Percentiles rank a stretch among this genome's conserved stretches.
Evolutionary conservation across 2,329 filamentous ascomycete species (phyloP).

Genomic region (Colletotrichum neosansevieriae): DNA sequence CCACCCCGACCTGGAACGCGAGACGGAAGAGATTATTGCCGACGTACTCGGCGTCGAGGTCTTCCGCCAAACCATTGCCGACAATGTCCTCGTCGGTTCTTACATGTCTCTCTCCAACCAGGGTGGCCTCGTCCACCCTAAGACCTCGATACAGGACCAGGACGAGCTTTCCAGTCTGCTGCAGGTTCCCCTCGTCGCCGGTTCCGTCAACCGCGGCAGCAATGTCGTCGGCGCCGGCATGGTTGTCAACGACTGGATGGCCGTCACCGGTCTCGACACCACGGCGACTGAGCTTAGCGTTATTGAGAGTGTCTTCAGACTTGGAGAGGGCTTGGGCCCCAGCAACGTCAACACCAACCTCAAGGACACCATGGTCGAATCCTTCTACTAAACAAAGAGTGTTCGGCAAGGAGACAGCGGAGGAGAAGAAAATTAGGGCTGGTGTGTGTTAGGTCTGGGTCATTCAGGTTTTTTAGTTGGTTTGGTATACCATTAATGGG

Average conservation of each 20-base stretch:
- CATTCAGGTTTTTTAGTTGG: conserved; percentile 35
- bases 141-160: conserved; percentile 97
- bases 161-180: conserved; percentile 94
- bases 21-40: conserved; percentile 98
- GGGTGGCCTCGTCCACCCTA: conserved; percentile 96
- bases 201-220: conserved; percentile 91
- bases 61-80: conserved; percentile 93
- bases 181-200: conserved; percentile 95
- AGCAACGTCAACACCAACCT: conserved; percentile 84
- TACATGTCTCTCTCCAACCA: conserved; percentile 98
- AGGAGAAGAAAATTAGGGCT: not conserved
- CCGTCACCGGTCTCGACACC: conserved; percentile 90
- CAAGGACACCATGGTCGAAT: conserved; percentile 99
- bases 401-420: not conserved
- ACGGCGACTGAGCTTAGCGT: conserved; percentile 96
- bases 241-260: conserved; percentile 97
- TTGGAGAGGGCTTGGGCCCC: conserved; percentile 87
- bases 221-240: conserved; percentile 96
- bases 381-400: conserved; percentile 82
- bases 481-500: conserved; percentile 40
- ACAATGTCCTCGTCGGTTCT: conserved; percentile 94
- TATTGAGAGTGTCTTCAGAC: conserved; percentile 93
- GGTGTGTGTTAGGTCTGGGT: conserved; percentile 20
- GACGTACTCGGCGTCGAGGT: conserved; percentile 92
- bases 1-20: conserved; percentile 95